These are phyloP conservation scores for Lentinus brumalis DNA, from an alignment of 768 basidiomycete genomes.

Conservation along the genomic window DNA sequence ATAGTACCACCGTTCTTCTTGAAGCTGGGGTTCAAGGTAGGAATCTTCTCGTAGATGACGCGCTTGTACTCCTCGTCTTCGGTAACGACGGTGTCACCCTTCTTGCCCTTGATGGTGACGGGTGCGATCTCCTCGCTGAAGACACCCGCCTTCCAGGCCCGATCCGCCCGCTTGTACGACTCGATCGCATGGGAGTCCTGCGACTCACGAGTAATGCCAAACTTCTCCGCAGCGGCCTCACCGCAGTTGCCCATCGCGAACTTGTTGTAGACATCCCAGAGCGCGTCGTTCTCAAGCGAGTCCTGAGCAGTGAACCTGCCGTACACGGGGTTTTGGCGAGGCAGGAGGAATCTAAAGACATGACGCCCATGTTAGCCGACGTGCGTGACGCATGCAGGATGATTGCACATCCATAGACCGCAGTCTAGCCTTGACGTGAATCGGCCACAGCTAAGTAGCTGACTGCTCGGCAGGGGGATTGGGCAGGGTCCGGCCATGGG, in stretches of 20 bases:
- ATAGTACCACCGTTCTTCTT: slow-evolving; percentile 83
- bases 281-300: slow-evolving; percentile 88
- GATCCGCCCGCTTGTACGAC: slow-evolving; percentile 91
- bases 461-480: background rate
- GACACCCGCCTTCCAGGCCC: slow-evolving; percentile 84
- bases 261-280: slow-evolving; percentile 97
- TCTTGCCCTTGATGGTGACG: slow-evolving; percentile 90
- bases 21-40: slow-evolving; percentile 86
- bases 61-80: slow-evolving; percentile 99
- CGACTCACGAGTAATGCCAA: slow-evolving; percentile 80
- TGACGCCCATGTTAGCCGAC: background rate
- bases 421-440: background rate
- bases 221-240: slow-evolving; percentile 81
- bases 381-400: slow-evolving; percentile 3
- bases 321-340: slow-evolving; percentile 79
- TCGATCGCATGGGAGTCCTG: slow-evolving; percentile 92
- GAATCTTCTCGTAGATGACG: slow-evolving; percentile 92
- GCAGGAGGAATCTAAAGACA: slow-evolving; percentile 68
- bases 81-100: slow-evolving; percentile 83
- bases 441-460: background rate
- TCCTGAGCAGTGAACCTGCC: slow-evolving; percentile 89
- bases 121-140: slow-evolving; percentile 90
- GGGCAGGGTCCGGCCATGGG: too few species aligned
- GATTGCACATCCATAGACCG: background rate
- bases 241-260: slow-evolving; percentile 98